Base-by-base conservation (phyloP, 1,139 yeast species). In the Suhomyces chickasaworum region DNA sequence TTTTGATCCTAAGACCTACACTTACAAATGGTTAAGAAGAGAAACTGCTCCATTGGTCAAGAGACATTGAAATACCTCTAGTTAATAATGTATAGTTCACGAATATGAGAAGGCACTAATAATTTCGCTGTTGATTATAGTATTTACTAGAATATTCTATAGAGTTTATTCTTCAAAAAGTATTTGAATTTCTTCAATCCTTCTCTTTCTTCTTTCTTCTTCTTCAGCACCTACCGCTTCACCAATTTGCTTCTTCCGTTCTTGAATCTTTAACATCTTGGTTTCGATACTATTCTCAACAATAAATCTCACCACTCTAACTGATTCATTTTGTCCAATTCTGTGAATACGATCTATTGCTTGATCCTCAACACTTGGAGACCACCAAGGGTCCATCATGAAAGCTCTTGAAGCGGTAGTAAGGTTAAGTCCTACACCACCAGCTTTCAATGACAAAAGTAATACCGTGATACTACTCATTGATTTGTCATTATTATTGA, bases 331-430 rank as follows among this genome's bases (percentile, higher is more conserved):
- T 62, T 93, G 98, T 0, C 98, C 98, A 63, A 93, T 87, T 53
- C 98, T 77, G 61, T 93, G 98, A 22, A 93, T 80, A 58, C 98
- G 79, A 65, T 93, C 98, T 54, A 93, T 89, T 0, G 98, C 98
- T 65, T 93, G 98, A 37, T 89, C 89, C 60, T 93, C 98, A 36
- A 89, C 83, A 47, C 96, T 89, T 37, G 89, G 96, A 21, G 95
- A 87, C 98, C 98, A 93, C 95, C 97, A 93, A 0, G 98, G 98
- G 59, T 93, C 98, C 91, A 93, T 87, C 80, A 93, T 77, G 58
- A 84, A 90, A 7, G 96, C 98, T 37, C 81, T 77, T 0, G 89
- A 85, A 0, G 98, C 97, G 39, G 85, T 81, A 0, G 96, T 91
- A 50, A 93, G 70, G 60, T 93, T 93, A 53, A 93, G 73, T 0